Percentiles rank a stretch among this genome's conserved stretches.
Conservation (phyloP, 305 asterid genomes). For the Fraxinus sp. region DNA sequence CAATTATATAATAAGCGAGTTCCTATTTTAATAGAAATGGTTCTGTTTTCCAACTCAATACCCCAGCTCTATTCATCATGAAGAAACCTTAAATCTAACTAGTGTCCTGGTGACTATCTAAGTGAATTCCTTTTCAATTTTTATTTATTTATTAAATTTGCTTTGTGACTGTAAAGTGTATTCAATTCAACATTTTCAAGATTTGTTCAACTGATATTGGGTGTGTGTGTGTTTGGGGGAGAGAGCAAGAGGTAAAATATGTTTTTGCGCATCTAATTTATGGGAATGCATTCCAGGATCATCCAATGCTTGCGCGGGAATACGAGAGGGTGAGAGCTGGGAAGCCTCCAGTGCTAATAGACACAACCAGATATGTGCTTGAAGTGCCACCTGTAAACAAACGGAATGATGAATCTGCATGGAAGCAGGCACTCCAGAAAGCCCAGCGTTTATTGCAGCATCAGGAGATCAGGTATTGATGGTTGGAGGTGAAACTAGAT, state of each 20-base stretch:
- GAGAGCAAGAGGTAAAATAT: neutral
- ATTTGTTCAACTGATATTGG: neutral
- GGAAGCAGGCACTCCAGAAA: conserved; percentile 79
- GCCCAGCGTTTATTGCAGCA: conserved; percentile 92
- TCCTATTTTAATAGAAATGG: conserved; percentile 14
- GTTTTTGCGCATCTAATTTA: conserved; percentile 5
- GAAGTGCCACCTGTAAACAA: conserved; percentile 74
- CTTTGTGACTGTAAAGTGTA: neutral
- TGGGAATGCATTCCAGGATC: conserved; percentile 50
- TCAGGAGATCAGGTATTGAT: conserved; percentile 77
- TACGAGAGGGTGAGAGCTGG: conserved; percentile 92
- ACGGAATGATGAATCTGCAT: conserved; percentile 86
- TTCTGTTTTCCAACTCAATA: neutral
- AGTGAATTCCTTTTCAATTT: neutral
- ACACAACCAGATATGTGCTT: conserved; percentile 83
- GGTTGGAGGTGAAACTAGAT: conserved; percentile 2
- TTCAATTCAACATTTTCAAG: neutral
- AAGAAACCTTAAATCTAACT: neutral
- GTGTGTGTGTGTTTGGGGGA: neutral
- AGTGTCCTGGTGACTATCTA: neutral
- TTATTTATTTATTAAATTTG: neutral
- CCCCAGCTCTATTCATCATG: neutral
- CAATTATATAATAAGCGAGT: neutral
- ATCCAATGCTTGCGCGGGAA: conserved; percentile 96
- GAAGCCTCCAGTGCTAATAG: conserved; percentile 85